Percentiles rank a stretch among this genome's conserved stretches.
phyloP scores from a whole-genome alignment of 140 eudicot species.

The Oenanthe javanica region DNA sequence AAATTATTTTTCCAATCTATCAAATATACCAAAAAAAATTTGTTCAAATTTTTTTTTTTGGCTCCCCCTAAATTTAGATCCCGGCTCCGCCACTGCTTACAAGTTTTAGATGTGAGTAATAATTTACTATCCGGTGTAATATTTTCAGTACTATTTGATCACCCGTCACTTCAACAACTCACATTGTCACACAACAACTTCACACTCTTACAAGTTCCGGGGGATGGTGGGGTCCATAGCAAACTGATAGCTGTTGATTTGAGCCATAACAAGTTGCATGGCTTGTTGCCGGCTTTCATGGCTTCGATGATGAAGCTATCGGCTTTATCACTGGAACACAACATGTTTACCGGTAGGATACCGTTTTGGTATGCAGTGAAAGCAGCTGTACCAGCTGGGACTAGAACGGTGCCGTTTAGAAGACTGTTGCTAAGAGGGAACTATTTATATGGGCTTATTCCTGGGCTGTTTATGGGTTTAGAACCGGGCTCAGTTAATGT shows the following conservation, averaged over 20 bases:
- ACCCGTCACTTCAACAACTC: background rate
- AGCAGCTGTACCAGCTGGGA: background rate
- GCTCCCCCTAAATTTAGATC: too few relatives aligned
- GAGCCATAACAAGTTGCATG: background rate
- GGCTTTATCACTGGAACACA: background rate
- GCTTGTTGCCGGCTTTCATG: background rate
- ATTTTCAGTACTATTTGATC: background rate
- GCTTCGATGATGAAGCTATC: background rate
- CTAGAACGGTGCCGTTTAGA: background rate
- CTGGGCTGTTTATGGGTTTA: background rate
- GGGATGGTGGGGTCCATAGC: background rate
- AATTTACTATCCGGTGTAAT: background rate
- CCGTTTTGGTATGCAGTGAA: constrained; percentile 3
- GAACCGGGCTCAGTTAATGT: background rate
- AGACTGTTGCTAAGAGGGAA: background rate
- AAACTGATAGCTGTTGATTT: background rate
- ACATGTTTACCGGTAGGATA: background rate
- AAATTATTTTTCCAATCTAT: too few relatives aligned
- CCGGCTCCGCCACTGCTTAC: too few relatives aligned
- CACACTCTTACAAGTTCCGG: background rate
- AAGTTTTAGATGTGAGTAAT: background rate
- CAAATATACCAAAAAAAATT: too few relatives aligned
- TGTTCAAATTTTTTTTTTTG: too few relatives aligned
- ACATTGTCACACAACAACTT: background rate
- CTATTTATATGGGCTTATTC: background rate